These are phyloP conservation scores for Cicer pinnatifidum DNA, from an alignment of 306 rosid genomes.

Conservation along the genomic window DNA sequence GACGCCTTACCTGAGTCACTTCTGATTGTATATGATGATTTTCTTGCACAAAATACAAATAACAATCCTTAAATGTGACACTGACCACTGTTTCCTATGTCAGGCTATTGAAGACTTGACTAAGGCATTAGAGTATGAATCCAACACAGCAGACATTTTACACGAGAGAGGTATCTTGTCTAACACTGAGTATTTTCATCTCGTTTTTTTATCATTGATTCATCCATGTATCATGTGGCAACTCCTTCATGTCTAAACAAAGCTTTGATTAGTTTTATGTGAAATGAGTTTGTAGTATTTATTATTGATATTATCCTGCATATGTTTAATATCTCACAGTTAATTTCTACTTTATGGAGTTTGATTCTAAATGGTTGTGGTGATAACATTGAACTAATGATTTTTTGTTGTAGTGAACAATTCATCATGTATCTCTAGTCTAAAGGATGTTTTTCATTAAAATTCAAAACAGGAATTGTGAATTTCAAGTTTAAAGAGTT, in stretches of 20 bases:
- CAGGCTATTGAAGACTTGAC: conserved; percentile 89
- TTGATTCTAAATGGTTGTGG: conserved; percentile 32
- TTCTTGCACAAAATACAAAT: conserved; percentile 31
- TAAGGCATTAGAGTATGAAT: conserved; percentile 80
- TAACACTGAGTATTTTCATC: conserved; percentile 14
- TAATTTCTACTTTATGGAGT: conserved; percentile 18
- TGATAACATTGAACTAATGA: conserved; percentile 25
- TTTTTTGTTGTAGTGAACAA: not conserved
- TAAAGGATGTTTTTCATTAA: conserved; percentile 29
- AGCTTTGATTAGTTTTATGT: conserved; percentile 25
- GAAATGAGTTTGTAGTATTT: conserved; percentile 23
- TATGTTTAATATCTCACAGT: not conserved
- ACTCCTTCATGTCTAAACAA: conserved; percentile 34
- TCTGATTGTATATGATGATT: conserved; percentile 39
- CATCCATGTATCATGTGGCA: conserved; percentile 26
- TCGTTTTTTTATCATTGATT: conserved; percentile 33
- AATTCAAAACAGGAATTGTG: conserved; percentile 68
- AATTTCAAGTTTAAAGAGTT: conserved; percentile 85
- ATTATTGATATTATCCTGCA: conserved; percentile 17
- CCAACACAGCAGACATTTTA: conserved; percentile 79
- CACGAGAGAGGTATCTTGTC: conserved; percentile 84
- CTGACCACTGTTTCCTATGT: conserved; percentile 37
- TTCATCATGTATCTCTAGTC: conserved; percentile 32
- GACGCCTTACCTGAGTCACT: conserved; percentile 2
- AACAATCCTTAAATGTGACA: conserved; percentile 22